A percentile compares a stretch with the other conserved stretches of the same genome.
These are phyloP conservation scores for Fonsecaea multimorphosa DNA, from an alignment of 2,329 filamentous ascomycete genomes.

Conservation along the genomic window DNA sequence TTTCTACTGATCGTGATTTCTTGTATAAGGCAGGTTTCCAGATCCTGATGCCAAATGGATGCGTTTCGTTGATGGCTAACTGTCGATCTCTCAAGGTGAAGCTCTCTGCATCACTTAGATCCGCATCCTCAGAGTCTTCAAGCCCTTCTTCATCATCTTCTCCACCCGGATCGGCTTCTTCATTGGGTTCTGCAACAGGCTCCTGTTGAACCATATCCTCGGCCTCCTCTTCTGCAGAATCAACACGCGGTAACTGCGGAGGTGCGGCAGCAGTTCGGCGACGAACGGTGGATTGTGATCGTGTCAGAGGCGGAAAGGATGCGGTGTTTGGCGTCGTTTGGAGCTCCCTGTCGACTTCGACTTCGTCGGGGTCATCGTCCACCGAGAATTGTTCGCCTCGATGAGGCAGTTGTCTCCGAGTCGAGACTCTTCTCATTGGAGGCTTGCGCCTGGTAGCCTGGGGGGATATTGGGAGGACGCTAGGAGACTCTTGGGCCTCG, in stretches of 20 bases:
- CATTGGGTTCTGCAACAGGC: constrained; percentile 42
- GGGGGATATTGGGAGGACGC: constrained; percentile 53
- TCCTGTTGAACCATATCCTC: constrained; percentile 48
- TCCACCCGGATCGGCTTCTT: constrained; percentile 51
- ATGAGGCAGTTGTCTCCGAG: constrained; percentile 69
- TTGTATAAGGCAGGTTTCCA: constrained; percentile 99
- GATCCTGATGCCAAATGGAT: constrained; percentile 97
- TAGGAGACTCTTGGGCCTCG: constrained; percentile 41
- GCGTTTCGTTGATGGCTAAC: constrained; percentile 96
- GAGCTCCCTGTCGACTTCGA: constrained; percentile 66
- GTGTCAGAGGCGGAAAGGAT: constrained; percentile 47
- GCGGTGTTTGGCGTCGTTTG: constrained; percentile 41
- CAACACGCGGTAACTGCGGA: constrained; percentile 45
- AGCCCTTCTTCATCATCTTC: constrained; percentile 64
- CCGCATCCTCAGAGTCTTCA: constrained; percentile 70
- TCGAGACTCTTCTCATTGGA: constrained; percentile 74
- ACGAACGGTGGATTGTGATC: constrained; percentile 49
- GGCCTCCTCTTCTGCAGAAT: constrained; percentile 47
- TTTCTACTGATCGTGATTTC: constrained; percentile 93
- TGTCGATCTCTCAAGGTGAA: constrained; percentile 97
- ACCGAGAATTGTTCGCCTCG: constrained; percentile 87
- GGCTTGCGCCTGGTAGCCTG: constrained; percentile 66
- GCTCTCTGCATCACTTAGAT: constrained; percentile 90
- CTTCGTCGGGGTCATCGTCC: constrained; percentile 83
- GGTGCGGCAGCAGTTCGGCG: constrained; percentile 46